Evolutionary conservation across 352 stramenopile genomes (phyloP), one percentile per base, ranked within the genome.

Genomic region (Globisporangium radiosum): DNA sequence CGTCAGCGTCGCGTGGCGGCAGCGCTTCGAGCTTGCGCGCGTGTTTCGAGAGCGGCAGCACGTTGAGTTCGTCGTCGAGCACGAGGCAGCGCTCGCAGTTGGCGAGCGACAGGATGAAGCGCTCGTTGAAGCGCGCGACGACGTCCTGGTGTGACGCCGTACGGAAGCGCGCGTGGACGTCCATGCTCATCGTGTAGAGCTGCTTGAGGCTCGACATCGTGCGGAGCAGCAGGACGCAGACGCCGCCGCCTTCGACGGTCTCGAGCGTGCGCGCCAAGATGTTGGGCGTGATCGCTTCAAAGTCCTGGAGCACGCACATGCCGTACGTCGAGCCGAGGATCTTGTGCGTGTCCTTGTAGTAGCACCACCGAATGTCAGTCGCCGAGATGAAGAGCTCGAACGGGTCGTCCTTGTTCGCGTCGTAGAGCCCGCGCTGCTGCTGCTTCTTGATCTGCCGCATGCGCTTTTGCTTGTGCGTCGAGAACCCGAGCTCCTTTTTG

Each of bases 401-500:
- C 59, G 93, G 94, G 68, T 98, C 92, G 62, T 98, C 90, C 59
- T 89, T 90, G 63, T 90, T 88, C 6, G 85, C 65, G 66, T 98
- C 94, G 65, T 97, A 97, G 17, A 98, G 73, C 0, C 95, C 94
- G 48, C 92, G 82, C 68, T 95, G 86, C 71, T 97, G 90, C 73
- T 96, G 78, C 70, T 97, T 96, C 75, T 98, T 98, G 59, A 98
- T 97, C 72, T 98, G 85, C 52, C 87, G 84, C 85, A 97, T 96
- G 70, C 88, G 82, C 70, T 97, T 96, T 71, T 97, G 90, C 63
- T 92, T 91, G 73, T 99, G 96, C 56, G 96, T 99, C 13, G 94
- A 99, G 73, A 99, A 99, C 37, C 97, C 97, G 52, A 99, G 81
- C 76, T 99, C 97, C 68, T 99, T 99, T 71, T 99, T 99, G 87